Evolutionary conservation across 2,329 filamentous ascomycete species (phyloP), one percentile per base, ranked within the genome.

Genomic region (Aspergillus sojae): DNA sequence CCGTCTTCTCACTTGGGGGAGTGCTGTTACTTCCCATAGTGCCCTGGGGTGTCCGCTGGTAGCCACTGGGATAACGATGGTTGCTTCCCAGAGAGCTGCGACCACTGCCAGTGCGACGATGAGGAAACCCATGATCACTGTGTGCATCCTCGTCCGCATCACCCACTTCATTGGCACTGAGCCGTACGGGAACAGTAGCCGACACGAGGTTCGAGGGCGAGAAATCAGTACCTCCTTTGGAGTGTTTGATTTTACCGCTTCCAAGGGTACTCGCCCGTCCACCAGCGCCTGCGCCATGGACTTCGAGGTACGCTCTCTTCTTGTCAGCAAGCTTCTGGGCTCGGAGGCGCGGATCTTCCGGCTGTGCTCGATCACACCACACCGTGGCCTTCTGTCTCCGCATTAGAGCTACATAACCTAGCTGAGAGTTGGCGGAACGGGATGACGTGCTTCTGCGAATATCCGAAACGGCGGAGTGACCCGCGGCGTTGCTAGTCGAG

Each of bases 301-400:
- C 89, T 80, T 97, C 93, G 71, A 91, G 88, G 61, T 90, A 89
- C 14, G 95, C 95, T 56, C 93, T 86, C 81, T 92, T 89, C 82
- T 95, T 96, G 63, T 94, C 95, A 43, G 91, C 91, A 62, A 91
- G 88, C 77, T 96, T 93, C 72, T 94, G 91, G 32, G 93, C 93
- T 4, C 90, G 82, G 62, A 95, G 82, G 57, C 93, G 87, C 0
- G 94, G 92, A 76, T 99, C 95, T 78, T 98, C 93, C 66, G 92
- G 89, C 77, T 99, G 95, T 11, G 94, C 87, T 60, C 94, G 90
- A 75, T 98, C 95, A 81, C 94, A 97, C 95, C 95, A 99, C 5
- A 99, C 95, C 0, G 95, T 99, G 36, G 93, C 95, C 78, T 98
- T 98, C 80, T 99, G 95, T 77, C 94, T 94, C 66, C 95, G 89